Base-by-base conservation (phyloP, 768 basidiomycete genomes). In the Exidia glandulosa region DNA sequence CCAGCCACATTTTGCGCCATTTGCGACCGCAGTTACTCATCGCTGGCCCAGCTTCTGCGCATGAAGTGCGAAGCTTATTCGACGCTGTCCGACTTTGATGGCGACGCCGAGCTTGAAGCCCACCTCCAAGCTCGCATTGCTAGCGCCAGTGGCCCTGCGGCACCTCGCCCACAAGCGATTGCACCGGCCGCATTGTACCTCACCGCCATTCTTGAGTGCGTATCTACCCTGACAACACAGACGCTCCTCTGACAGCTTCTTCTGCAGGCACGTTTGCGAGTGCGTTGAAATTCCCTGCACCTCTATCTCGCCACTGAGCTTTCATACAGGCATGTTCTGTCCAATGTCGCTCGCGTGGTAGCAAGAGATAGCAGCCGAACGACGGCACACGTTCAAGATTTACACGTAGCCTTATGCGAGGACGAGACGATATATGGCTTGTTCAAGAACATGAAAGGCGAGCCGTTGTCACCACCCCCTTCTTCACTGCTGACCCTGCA, bases 181-280 rank as follows among this genome's bases (percentile, higher is more conserved):
- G 84, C 87, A 9, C 91, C 91, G 3, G 90, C 93, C 32, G 86
- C 90, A 23, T 69, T 96, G 48, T 96, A 94, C 76, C 78, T 94
- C 57, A 94, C 94, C 2, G 92, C 93, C 7, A 90, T 95, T 63
- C 77, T 96, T 32, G 94, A 96, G 93, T 94, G 71, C 76, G 93
- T 81, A 19, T 56, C 48, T 23, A 61, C 60, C 59, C 57, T 65
- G 48, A 59, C 34, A 61, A 58, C 34, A 27, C 59, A 34, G 16
- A 32, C 31, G 19, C 31, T 57, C 63, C 62, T 63, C 62, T 66
- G 66, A 68, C 74, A 58, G 73, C 64, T 62, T 45, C 34, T 45
- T 33, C 45, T 66, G 32, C 69, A 92, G 90, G 74, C 83, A 88
- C 60, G 78, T 90, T 66, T 92, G 89, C 90, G 88, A 92, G 90